phyloP scores from a whole-genome alignment of 371 early-diverging fungal genomes.

The Mucor saturninus region DNA sequence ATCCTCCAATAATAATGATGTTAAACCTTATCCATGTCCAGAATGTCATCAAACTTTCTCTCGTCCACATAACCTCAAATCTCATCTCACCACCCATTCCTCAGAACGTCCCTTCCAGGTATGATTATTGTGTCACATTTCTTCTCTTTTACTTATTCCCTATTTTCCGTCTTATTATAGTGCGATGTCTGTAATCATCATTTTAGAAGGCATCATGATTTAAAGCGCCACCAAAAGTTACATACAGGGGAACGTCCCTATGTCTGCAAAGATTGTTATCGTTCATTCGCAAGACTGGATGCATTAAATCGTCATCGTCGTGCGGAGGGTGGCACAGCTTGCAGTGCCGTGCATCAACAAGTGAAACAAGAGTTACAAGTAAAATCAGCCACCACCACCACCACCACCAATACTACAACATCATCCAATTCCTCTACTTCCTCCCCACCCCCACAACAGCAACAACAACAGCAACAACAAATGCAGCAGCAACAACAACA shows the following conservation, averaged over 20 bases:
- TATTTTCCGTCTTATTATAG: constrained; percentile 19
- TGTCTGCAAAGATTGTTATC: constrained; percentile 40
- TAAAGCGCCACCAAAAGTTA: constrained; percentile 76
- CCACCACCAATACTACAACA: constrained; percentile 17
- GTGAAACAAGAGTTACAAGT: constrained; percentile 21
- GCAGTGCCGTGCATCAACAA: constrained; percentile 36
- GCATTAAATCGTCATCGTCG: constrained; percentile 78
- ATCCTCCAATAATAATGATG: constrained; percentile 14
- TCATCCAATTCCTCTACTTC: no score
- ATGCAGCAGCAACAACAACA: not conserved
- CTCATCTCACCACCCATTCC: constrained; percentile 49
- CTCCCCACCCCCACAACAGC: not conserved
- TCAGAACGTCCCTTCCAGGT: constrained; percentile 44
- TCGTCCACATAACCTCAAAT: constrained; percentile 49
- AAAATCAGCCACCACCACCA: constrained; percentile 9
- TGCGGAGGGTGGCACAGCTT: constrained; percentile 61
- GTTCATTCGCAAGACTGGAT: constrained; percentile 79
- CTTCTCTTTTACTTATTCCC: constrained; percentile 12
- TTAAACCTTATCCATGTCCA: constrained; percentile 36
- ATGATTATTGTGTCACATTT: constrained; percentile 24
- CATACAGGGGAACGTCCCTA: constrained; percentile 82
- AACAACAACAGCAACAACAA: constrained; percentile 1
- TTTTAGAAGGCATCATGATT: constrained; percentile 78
- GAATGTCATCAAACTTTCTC: constrained; percentile 47
- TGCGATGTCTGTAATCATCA: constrained; percentile 53